phyloP scores from a whole-genome alignment of 805 yeast species.

The Maudiozyma turicensis region DNA sequence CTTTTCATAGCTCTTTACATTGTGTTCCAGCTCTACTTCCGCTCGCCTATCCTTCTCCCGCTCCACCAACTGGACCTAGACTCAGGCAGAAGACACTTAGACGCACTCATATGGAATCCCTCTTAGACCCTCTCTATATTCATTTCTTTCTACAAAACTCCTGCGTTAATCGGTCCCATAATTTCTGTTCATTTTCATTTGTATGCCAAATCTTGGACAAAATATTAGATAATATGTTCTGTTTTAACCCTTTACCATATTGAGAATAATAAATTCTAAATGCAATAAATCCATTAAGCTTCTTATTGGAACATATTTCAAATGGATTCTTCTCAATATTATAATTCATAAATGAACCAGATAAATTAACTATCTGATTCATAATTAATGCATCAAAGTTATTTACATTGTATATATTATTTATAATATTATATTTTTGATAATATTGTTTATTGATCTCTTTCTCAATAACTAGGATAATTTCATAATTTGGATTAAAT shows the following conservation, averaged over 20 bases:
- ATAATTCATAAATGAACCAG: not conserved
- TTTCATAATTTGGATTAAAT: not conserved
- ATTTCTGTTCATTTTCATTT: constrained; percentile 2
- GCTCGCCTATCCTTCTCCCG: no score
- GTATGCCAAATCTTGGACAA: constrained; percentile 16
- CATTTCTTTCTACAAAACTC: no score
- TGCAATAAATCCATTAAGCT: constrained; percentile 19
- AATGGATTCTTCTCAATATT: not conserved
- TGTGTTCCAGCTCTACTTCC: not conserved
- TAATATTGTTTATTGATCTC: not conserved
- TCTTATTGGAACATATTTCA: constrained; percentile 3
- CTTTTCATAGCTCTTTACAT: constrained; percentile 26
- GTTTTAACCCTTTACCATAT: constrained; percentile 16
- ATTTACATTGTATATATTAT: not conserved
- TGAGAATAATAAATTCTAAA: constrained; percentile 22
- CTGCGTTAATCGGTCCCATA: constrained; percentile 2
- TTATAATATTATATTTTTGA: not conserved
- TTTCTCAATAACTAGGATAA: not conserved
- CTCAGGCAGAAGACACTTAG: no score
- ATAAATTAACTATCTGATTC: not conserved
- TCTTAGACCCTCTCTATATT: no score
- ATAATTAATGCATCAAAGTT: not conserved
- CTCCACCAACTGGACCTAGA: no score
- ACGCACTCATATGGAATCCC: no score
- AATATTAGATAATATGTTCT: constrained; percentile 14